Base-by-base conservation (phyloP, 768 basidiomycete genomes). In the Rhodotorula toruloides region DNA sequence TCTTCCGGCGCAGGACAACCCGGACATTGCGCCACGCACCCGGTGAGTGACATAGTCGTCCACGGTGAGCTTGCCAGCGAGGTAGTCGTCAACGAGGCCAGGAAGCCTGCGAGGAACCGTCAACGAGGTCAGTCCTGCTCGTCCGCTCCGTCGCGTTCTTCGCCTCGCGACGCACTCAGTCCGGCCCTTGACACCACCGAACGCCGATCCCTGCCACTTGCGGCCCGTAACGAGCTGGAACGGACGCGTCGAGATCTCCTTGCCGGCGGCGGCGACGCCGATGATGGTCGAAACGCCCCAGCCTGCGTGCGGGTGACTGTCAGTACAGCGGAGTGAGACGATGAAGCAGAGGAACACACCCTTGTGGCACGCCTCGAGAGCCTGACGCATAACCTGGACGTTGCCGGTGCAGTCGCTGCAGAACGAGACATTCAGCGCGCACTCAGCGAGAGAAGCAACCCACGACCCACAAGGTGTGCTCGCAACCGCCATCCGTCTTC, bases 351-450 rank as follows among this genome's bases (percentile, higher is more conserved):
- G 27, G 44, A 2, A 46, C 63, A 31, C 44, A 21, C 96, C 96
- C 77, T 98, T 98, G 79, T 99, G 96, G 78, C 92, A 97, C n/a
- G 92, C 89, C 80, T 99, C 96, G 53, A 99, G 84, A 32, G 96
- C 96, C 54, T 87, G 63, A 37, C 67, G 67, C 61, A 68, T 76
- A 31, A 58, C 58, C 73, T 79, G 65, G 52, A 85, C 84, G 76
- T 96, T 97, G 29, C 96, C 96, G 16, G 96, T 99, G 73, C 87
- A 89, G 75, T 99, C 96, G 75, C 73, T 74, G 53, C 29, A 8
- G 8, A 31, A 10, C 17, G n/a, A 21, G 55, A 2, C 32, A 32
- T 34, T 3, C 32, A 27, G 29, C 7, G 7, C 17, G n/a, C 31
- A 27, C 7, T 25, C 29, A 16, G 25, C 14, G 29, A 27, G 27